A percentile compares a stretch with the other conserved stretches of the same genome.
These are phyloP conservation scores for Setaria viridis DNA, from an alignment of 202 grass and related monocot species.

Conservation along the genomic window DNA sequence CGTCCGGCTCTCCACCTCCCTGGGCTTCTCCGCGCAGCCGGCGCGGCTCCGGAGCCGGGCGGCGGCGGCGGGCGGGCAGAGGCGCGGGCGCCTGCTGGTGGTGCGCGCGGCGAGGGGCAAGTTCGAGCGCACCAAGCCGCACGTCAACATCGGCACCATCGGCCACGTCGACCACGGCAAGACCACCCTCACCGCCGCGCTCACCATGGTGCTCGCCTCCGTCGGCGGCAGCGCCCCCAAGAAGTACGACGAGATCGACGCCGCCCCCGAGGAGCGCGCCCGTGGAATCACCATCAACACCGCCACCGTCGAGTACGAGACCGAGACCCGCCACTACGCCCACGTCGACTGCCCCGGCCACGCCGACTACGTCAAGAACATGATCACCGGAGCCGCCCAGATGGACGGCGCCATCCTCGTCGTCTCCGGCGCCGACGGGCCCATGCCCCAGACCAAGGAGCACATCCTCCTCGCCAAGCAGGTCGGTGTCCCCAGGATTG, in stretches of 20 bases:
- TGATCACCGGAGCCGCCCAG: slow-evolving; percentile 96
- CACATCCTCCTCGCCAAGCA: slow-evolving; percentile 99
- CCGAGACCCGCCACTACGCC: slow-evolving; percentile 88
- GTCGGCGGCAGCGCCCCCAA: slow-evolving; percentile 83
- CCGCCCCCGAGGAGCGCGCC: slow-evolving; percentile 93
- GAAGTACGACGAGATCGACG: slow-evolving; percentile 99
- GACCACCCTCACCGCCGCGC: slow-evolving; percentile 90
- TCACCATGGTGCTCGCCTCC: slow-evolving; percentile 94
- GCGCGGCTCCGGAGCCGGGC: slow-evolving; percentile 43
- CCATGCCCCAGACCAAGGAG: slow-evolving; percentile 99
- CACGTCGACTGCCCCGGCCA: slow-evolving; percentile 98
- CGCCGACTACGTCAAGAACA: slow-evolving; percentile 98
- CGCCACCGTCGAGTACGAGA: slow-evolving; percentile 99
- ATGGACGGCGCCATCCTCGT: slow-evolving; percentile 99
- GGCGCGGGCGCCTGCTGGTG: slow-evolving; percentile 60
- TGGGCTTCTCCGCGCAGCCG: slow-evolving; percentile 44
- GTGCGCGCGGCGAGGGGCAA: slow-evolving; percentile 89
- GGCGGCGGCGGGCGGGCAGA: slow-evolving; percentile 22
- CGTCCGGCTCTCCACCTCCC: slow-evolving; percentile 42
- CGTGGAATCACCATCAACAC: slow-evolving; percentile 99
- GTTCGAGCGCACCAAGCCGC: slow-evolving; percentile 96
- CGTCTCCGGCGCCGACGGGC: slow-evolving; percentile 91
- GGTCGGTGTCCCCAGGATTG: slow-evolving; percentile 92
- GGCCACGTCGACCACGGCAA: slow-evolving; percentile 99
- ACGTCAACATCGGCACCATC: slow-evolving; percentile 98